Base-by-base conservation (phyloP, 2,329 filamentous ascomycete genomes). In the Aspergillus ustus region DNA sequence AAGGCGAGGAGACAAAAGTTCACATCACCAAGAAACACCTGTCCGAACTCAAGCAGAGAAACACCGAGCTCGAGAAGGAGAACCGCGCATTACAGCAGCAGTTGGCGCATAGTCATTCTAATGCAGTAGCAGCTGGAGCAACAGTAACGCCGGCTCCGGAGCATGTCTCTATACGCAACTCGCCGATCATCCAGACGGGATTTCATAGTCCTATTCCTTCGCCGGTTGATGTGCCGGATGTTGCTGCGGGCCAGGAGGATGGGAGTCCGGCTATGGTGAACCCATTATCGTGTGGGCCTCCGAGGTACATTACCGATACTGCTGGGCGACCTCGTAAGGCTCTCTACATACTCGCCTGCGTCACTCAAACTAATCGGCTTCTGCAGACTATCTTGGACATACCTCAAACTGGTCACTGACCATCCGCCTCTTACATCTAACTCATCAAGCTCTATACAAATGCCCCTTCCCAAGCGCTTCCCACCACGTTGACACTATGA, bases 321-420 rank as follows among this genome's bases (percentile, higher is more conserved):
- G 49, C 57, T 20, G 57, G 57, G 9, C 49, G 49, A 31, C 50
- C 50, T 28, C 49, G 57, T 59, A 29, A 51, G 48, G n/a, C n/a
- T n/a, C n/a, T n/a, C n/a, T n/a, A n/a, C n/a, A n/a, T n/a, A n/a
- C n/a, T n/a, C n/a, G n/a, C n/a, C n/a, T n/a, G n/a, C n/a, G n/a
- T n/a, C n/a, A n/a, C n/a, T n/a, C n/a, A n/a, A n/a, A n/a, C n/a
- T n/a, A n/a, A n/a, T 46, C 19, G 50, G 40, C 15, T 25, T 20
- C 22, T 19, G 22, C 40, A 59, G 57, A 59, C 31, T 59, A 48
- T 4, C 22, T 54, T 7, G 57, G 57, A 9, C 57, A 59, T 48
- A 59, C 57, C 17, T 59, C 57, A 4, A 59, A 53, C 52, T 59
- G 57, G 57, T 59, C 57, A 5, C 49, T 59, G 9, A 59, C 57